These are phyloP conservation scores for Zelonia costaricensis DNA, from an alignment of 208 protist genomes.

Conservation along the genomic window DNA sequence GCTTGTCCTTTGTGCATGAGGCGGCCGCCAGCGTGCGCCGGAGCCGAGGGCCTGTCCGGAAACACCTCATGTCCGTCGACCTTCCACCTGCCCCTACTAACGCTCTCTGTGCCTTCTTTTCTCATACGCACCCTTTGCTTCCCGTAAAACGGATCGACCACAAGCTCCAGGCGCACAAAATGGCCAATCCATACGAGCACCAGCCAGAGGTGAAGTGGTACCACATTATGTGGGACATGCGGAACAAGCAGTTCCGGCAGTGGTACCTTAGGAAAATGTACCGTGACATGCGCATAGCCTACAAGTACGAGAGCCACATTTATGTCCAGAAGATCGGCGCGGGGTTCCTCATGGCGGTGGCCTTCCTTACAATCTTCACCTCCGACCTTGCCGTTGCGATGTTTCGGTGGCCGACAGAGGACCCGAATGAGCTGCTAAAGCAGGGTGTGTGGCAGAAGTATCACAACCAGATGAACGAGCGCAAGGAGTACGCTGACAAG, in stretches of 20 bases:
- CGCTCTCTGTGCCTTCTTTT: slow-evolving; percentile 1
- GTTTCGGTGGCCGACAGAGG: slow-evolving; percentile 75
- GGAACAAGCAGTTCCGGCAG: slow-evolving; percentile 57
- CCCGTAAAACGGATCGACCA: too few relatives aligned
- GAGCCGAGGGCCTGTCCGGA: too few relatives aligned
- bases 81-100: background rate
- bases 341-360: slow-evolving; percentile 37
- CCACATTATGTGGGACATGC: slow-evolving; percentile 69
- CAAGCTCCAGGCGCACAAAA: too few relatives aligned
- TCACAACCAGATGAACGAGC: slow-evolving; percentile 58
- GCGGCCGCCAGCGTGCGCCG: too few relatives aligned
- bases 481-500: slow-evolving; percentile 72
- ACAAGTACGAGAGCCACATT: slow-evolving; percentile 75
- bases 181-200: slow-evolving; percentile 59
- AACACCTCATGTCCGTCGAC: too few relatives aligned
- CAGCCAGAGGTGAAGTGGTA: slow-evolving; percentile 72
- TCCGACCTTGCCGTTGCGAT: slow-evolving; percentile 47
- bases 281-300: slow-evolving; percentile 52
- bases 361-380: slow-evolving; percentile 52
- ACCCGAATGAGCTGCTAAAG: slow-evolving; percentile 79
- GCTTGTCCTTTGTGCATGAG: too few relatives aligned
- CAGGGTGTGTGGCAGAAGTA: slow-evolving; percentile 64
- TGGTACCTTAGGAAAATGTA: slow-evolving; percentile 53
- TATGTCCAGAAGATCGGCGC: slow-evolving; percentile 49
- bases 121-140: too few relatives aligned